phyloP scores from a whole-genome alignment of 2,329 filamentous ascomycete species.

The Trichoderma asperellum region DNA sequence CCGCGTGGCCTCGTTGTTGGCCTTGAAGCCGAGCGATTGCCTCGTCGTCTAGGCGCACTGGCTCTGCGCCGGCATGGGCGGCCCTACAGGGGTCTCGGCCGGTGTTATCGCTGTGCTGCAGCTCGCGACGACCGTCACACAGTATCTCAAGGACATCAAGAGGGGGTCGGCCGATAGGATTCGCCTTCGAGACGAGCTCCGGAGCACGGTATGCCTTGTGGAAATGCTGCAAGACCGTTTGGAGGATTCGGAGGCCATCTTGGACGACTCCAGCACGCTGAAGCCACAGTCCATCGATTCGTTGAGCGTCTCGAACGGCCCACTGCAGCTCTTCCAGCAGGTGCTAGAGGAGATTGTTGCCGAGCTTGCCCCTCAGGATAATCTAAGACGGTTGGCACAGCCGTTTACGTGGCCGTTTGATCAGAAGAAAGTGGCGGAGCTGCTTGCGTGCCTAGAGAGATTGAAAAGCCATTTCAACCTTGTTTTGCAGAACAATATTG shows the following conservation, averaged over 20 bases:
- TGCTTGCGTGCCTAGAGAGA: not conserved
- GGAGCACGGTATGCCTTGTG: conserved; percentile 15
- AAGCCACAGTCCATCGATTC: not conserved
- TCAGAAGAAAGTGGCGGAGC: conserved; percentile 1
- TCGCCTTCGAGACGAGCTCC: conserved; percentile 23
- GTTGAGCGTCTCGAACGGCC: not conserved
- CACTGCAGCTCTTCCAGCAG: not conserved
- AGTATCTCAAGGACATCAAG: conserved; percentile 23
- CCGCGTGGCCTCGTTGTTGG: not conserved
- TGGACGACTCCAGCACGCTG: not conserved
- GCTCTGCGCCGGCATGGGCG: conserved; percentile 1
- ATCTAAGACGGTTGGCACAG: not conserved
- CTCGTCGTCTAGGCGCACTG: not conserved
- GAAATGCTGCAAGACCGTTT: conserved; percentile 28
- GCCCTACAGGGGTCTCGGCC: not conserved
- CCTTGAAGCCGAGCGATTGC: not conserved
- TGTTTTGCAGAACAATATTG: conserved; percentile 1
- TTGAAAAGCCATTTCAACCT: conserved; percentile 13
- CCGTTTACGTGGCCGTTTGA: conserved; percentile 9
- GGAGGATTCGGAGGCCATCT: conserved; percentile 6
- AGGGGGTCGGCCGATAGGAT: conserved; percentile 24
- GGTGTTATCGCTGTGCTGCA: conserved; percentile 21
- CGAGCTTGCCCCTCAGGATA: not conserved
- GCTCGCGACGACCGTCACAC: not conserved
- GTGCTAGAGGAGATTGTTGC: not conserved